Conservation (phyloP, 306 rosid genomes). For the Corylus americana region DNA sequence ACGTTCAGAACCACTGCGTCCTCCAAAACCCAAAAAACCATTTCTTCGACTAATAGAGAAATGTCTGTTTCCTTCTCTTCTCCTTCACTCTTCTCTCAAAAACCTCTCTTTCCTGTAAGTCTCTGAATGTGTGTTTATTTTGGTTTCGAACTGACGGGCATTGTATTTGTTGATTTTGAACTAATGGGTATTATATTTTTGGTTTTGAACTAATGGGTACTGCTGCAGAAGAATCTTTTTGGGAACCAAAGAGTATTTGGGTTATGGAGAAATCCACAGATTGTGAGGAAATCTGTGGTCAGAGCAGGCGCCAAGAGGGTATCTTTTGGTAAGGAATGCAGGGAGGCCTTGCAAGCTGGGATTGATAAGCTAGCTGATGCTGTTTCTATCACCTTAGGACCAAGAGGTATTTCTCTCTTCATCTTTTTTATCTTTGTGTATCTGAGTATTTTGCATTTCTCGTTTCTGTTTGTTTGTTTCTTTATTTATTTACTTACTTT, state of each 20-base stretch:
- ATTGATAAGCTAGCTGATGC: constrained; percentile 96
- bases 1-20: background rate
- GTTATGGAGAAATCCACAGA: constrained; percentile 34
- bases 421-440: background rate
- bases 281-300: constrained; percentile 34
- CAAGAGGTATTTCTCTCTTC: constrained; percentile 56
- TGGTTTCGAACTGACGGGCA: background rate
- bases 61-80: constrained; percentile 33
- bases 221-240: constrained; percentile 47
- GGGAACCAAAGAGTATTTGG: constrained; percentile 37
- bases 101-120: constrained; percentile 38
- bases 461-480: constrained; percentile 12
- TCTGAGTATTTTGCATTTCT: background rate
- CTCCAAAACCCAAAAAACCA: background rate
- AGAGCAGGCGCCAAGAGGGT: constrained; percentile 78
- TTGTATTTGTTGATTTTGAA: background rate
- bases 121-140: background rate
- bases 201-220: constrained; percentile 1
- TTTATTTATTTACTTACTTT: background rate
- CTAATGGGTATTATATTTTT: background rate
- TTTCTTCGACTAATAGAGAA: constrained; percentile 1
- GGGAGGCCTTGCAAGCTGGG: constrained; percentile 64
- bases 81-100: constrained; percentile 26
- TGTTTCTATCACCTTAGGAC: constrained; percentile 92
- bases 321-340: constrained; percentile 68